phyloP scores from a whole-genome alignment of 2,329 filamentous ascomycete genomes.

The Scleromitrula shiraiana region DNA sequence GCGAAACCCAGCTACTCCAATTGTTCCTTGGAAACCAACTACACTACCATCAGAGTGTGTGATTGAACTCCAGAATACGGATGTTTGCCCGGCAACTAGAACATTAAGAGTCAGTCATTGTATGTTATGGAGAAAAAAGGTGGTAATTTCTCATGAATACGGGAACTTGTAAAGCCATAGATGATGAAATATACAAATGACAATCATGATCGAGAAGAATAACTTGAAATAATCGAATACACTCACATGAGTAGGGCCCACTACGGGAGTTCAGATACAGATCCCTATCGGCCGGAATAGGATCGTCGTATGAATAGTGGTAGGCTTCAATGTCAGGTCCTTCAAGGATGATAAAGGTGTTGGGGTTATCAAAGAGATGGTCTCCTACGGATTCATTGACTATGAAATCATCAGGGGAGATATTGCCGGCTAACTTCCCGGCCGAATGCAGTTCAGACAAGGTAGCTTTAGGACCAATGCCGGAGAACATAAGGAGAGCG shows the following conservation, averaged over 20 bases:
- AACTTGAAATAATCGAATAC: no score
- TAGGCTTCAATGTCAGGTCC: slow-evolving; percentile 39
- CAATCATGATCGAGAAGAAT: no score
- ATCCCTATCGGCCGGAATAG: slow-evolving; percentile 34
- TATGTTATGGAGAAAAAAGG: no score
- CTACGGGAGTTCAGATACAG: slow-evolving; percentile 41
- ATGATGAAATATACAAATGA: no score
- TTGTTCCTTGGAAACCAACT: slow-evolving; percentile 44
- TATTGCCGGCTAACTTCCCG: slow-evolving; percentile 30
- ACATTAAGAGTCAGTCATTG: no score
- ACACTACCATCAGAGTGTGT: slow-evolving; percentile 34
- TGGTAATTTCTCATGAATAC: no score
- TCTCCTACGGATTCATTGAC: slow-evolving; percentile 41
- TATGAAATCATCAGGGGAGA: slow-evolving; percentile 36
- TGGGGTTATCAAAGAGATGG: slow-evolving; percentile 48
- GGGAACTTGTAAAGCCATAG: no score
- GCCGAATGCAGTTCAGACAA: slow-evolving; percentile 28
- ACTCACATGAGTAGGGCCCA: slow-evolving; percentile 45
- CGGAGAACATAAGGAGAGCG: slow-evolving; percentile 43
- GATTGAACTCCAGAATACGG: slow-evolving; percentile 44
- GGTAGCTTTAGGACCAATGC: slow-evolving; percentile 35
- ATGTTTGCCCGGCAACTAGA: slow-evolving; percentile 45
- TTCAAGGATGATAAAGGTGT: slow-evolving; percentile 44
- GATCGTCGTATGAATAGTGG: slow-evolving; percentile 38
- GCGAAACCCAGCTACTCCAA: slow-evolving; percentile 39